Evolutionary conservation across 805 yeast species (phyloP).

Genomic region (Kockiozyma suomiensis): DNA sequence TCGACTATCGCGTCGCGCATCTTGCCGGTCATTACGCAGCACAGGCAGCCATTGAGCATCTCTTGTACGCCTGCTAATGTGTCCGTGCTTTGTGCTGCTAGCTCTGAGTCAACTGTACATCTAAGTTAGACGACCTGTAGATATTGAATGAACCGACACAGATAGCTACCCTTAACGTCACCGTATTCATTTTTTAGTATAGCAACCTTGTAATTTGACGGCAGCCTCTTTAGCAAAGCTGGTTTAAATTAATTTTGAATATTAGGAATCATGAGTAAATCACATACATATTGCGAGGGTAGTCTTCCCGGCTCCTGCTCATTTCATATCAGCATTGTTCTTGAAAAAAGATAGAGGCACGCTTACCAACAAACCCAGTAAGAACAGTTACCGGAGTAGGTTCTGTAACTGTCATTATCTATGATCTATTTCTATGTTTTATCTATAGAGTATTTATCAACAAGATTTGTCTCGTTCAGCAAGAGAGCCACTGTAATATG

Average conservation of each 20-base stretch:
- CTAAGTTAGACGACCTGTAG: neutral
- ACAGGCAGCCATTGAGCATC: slow-evolving; percentile 35
- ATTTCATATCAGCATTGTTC: neutral
- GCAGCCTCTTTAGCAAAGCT: slow-evolving; percentile 31
- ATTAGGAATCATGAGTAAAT: neutral
- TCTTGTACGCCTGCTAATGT: slow-evolving; percentile 34
- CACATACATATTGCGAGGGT: slow-evolving; percentile 30
- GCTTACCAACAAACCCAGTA: slow-evolving; percentile 33
- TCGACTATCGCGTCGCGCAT: slow-evolving; percentile 33
- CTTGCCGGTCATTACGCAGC: slow-evolving; percentile 35
- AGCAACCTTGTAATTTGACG: slow-evolving; percentile 31
- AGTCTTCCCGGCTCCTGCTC: slow-evolving; percentile 34
- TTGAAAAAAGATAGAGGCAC: no score
- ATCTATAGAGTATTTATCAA: no score
- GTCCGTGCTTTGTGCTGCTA: slow-evolving; percentile 23
- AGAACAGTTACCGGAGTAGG: slow-evolving; percentile 34
- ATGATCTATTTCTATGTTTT: no score
- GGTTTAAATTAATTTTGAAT: neutral
- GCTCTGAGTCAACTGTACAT: slow-evolving; percentile 28
- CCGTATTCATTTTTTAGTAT: slow-evolving; percentile 35
- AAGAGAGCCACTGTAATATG: no score
- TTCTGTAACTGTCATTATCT: slow-evolving; percentile 20
- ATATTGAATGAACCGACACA: neutral
- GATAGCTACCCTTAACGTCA: slow-evolving; percentile 28
- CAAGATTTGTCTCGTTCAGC: no score